Conservation (phyloP, 2,329 filamentous ascomycete genomes). For the Didymella pomorum region DNA sequence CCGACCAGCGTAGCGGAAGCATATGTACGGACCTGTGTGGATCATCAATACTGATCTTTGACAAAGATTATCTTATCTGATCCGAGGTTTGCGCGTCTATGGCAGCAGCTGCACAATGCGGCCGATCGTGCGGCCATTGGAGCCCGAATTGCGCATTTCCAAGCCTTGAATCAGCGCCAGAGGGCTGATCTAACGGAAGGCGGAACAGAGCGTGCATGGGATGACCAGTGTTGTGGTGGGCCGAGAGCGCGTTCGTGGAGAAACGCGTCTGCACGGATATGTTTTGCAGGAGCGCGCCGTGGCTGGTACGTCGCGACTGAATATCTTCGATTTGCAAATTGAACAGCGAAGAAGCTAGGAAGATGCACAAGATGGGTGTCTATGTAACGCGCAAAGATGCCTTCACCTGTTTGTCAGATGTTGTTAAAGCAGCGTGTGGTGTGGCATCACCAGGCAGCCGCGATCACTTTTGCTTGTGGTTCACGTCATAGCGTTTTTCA, state of each 20-base stretch:
- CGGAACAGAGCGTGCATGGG: slow-evolving; percentile 33
- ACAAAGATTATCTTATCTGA: slow-evolving; percentile 39
- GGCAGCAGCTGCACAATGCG: slow-evolving; percentile 29
- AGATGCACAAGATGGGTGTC: slow-evolving; percentile 2
- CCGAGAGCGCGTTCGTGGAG: slow-evolving; percentile 38
- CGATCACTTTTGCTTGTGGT: slow-evolving; percentile 21
- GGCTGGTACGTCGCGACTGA: slow-evolving; percentile 36
- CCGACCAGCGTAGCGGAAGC: background rate
- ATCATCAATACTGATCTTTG: slow-evolving; percentile 12
- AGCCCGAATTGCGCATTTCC: slow-evolving; percentile 34
- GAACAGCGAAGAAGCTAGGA: background rate
- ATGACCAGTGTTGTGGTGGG: slow-evolving; percentile 40
- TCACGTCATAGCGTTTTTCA: slow-evolving; percentile 40
- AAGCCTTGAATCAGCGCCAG: slow-evolving; percentile 43
- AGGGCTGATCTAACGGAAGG: slow-evolving; percentile 31
- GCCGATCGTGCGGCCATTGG: slow-evolving; percentile 27
- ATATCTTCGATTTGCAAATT: slow-evolving; percentile 11
- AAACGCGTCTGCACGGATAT: slow-evolving; percentile 41
- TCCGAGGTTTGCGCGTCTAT: slow-evolving; percentile 28
- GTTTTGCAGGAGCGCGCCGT: slow-evolving; percentile 32
- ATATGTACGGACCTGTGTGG: slow-evolving; percentile 5
- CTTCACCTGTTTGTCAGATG: slow-evolving; percentile 22
- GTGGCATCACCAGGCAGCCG: slow-evolving; percentile 10
- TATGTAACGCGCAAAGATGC: slow-evolving; percentile 24
- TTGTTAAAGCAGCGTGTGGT: slow-evolving; percentile 14